Conservation (phyloP, 805 yeast species). For the Starmera dryadoides region DNA sequence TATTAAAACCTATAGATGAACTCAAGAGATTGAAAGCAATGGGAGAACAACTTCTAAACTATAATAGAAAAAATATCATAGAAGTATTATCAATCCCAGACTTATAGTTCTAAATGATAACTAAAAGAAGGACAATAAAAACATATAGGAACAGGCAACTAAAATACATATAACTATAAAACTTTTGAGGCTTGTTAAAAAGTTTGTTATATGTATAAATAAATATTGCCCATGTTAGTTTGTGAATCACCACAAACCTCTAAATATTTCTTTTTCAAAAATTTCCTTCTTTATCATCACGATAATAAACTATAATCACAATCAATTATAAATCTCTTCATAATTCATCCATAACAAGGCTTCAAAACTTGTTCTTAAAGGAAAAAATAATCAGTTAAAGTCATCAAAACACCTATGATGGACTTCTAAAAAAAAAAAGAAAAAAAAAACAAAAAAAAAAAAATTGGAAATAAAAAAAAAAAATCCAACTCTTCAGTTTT, state of each 20-base stretch:
- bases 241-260: too few species aligned
- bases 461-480: background rate
- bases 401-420: background rate
- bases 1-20: constrained; percentile 4
- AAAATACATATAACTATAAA: background rate
- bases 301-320: background rate
- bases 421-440: background rate
- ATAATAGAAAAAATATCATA: too few species aligned
- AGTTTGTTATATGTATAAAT: too few species aligned
- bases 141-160: background rate
- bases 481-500: background rate
- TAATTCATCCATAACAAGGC: background rate
- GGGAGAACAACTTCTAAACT: background rate
- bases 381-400: background rate
- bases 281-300: background rate
- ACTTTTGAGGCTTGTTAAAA: background rate
- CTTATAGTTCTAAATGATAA: background rate
- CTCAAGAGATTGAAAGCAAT: background rate
- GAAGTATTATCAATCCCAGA: too few species aligned
- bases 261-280: too few species aligned
- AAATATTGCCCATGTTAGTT: too few species aligned
- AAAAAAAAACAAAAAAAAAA: too few species aligned
- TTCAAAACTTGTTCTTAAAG: background rate
- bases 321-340: too few species aligned
- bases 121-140: background rate